Evolutionary conservation across 495 filamentous ascomycete genomes (phyloP).

Genomic region (Hyaloscypha variabilis): DNA sequence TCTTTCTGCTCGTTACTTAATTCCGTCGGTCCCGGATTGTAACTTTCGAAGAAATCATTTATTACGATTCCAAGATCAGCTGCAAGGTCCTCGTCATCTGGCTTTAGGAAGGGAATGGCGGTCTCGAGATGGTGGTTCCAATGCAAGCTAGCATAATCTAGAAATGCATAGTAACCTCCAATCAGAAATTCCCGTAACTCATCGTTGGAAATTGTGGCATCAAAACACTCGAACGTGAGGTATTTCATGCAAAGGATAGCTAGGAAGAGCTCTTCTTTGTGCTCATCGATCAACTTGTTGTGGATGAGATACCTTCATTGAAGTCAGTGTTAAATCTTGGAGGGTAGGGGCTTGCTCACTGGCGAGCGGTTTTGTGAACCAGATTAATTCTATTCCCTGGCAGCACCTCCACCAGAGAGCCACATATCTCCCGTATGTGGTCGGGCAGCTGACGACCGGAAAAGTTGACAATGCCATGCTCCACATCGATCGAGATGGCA

Average conservation of each 20-base stretch:
- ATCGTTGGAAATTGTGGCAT: slow-evolving; percentile 21
- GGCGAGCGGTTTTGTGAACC: slow-evolving; percentile 46
- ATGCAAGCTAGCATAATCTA: slow-evolving; percentile 41
- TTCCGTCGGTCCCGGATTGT: slow-evolving; percentile 16
- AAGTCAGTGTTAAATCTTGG: slow-evolving; percentile 1
- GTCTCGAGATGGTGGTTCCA: slow-evolving; percentile 41
- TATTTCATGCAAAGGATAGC: slow-evolving; percentile 36
- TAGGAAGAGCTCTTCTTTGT: slow-evolving; percentile 33
- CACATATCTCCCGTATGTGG: slow-evolving; percentile 46
- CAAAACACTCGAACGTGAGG: slow-evolving; percentile 35
- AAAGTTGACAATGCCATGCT: slow-evolving; percentile 28
- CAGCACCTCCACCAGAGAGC: slow-evolving; percentile 44
- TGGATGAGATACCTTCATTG: slow-evolving; percentile 18
- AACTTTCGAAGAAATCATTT: slow-evolving; percentile 31
- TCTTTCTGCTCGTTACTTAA: slow-evolving; percentile 6
- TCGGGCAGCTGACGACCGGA: slow-evolving; percentile 33
- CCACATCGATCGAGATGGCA: slow-evolving; percentile 39
- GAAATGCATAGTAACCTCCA: slow-evolving; percentile 36
- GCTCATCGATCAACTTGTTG: slow-evolving; percentile 22
- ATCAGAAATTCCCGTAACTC: slow-evolving; percentile 18
- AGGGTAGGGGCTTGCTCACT: slow-evolving; percentile 36
- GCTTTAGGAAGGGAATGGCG: background rate
- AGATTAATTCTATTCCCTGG: slow-evolving; percentile 39
- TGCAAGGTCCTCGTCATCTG: slow-evolving; percentile 6
- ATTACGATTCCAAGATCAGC: slow-evolving; percentile 24